These are phyloP conservation scores for Malassezia brasiliensis DNA, from an alignment of 1,284 basidiomycete species.

Conservation along the genomic window DNA sequence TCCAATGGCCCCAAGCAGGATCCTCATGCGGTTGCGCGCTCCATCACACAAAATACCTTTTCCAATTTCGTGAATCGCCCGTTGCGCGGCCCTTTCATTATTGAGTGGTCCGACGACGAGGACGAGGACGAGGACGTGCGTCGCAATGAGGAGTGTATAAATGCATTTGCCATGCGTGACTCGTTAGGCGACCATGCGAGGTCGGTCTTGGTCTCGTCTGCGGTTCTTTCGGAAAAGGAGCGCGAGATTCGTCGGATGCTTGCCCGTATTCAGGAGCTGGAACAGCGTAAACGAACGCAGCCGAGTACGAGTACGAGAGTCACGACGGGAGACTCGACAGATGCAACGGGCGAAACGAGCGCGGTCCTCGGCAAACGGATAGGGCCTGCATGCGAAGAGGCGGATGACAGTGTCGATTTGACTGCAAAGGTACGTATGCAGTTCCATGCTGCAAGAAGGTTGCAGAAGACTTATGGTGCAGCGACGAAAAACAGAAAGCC, in stretches of 20 bases:
- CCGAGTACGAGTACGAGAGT: not conserved
- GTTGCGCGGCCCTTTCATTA: not conserved
- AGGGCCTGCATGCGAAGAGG: not conserved
- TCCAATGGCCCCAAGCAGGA: not conserved
- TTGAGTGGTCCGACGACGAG: conserved; percentile 16
- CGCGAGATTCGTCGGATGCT: conserved; percentile 11
- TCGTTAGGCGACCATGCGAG: too few relatives aligned
- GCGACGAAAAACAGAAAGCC: not conserved
- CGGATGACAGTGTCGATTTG: not conserved
- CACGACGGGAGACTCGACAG: too few relatives aligned
- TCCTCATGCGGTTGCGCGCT: not conserved
- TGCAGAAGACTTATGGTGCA: not conserved
- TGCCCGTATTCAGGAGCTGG: conserved; percentile 4
- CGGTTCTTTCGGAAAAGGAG: conserved; percentile 7
- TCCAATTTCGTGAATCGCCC: conserved; percentile 3
- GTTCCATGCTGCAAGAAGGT: not conserved
- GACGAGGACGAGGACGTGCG: not conserved
- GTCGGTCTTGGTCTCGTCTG: not conserved
- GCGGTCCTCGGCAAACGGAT: not conserved
- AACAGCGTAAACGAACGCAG: not conserved
- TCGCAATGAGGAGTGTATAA: too few relatives aligned
- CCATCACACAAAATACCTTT: not conserved
- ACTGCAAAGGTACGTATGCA: not conserved
- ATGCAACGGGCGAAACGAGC: not conserved
- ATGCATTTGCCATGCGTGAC: too few relatives aligned